Evolutionary conservation across 2,329 filamentous ascomycete genomes (phyloP).

Genomic region (Aspergillus bombycis): DNA sequence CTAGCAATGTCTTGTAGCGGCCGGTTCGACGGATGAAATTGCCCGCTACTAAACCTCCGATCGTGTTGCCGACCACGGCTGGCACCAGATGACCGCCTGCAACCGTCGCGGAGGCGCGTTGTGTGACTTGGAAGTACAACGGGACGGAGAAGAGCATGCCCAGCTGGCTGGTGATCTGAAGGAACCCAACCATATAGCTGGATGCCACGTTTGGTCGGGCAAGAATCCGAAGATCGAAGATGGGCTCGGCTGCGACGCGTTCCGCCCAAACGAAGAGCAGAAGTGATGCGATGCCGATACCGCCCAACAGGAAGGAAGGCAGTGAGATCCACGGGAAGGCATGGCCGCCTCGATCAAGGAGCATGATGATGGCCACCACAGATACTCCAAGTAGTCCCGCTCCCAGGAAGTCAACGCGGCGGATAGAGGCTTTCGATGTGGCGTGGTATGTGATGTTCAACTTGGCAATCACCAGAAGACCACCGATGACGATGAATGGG

Average conservation of each 20-base stretch:
- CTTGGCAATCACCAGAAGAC: slow-evolving; percentile 45
- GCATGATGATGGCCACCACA: slow-evolving; percentile 50
- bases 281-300: slow-evolving; percentile 17
- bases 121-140: slow-evolving; percentile 69
- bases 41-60: slow-evolving; percentile 64
- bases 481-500: slow-evolving; percentile 30
- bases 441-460: slow-evolving; percentile 39
- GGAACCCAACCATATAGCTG: slow-evolving; percentile 48
- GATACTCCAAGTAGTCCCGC: slow-evolving; percentile 49
- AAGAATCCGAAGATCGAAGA: slow-evolving; percentile 41
- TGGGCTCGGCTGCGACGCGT: slow-evolving; percentile 37
- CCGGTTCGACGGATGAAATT: slow-evolving; percentile 62
- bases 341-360: slow-evolving; percentile 55
- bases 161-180: slow-evolving; percentile 62
- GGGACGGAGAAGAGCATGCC: slow-evolving; percentile 68
- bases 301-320: slow-evolving; percentile 21
- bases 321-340: slow-evolving; percentile 38
- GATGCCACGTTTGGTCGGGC: slow-evolving; percentile 31
- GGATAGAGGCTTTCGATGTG: slow-evolving; percentile 39
- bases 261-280: slow-evolving; percentile 36
- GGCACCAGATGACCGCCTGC: slow-evolving; percentile 67
- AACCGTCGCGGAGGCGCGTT: slow-evolving; percentile 58
- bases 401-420: slow-evolving; percentile 63
- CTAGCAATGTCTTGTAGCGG: slow-evolving; percentile 59
- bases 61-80: slow-evolving; percentile 67